Evolutionary conservation across 441 rosid genomes (phyloP).

Genomic region (Erodium moschatum): DNA sequence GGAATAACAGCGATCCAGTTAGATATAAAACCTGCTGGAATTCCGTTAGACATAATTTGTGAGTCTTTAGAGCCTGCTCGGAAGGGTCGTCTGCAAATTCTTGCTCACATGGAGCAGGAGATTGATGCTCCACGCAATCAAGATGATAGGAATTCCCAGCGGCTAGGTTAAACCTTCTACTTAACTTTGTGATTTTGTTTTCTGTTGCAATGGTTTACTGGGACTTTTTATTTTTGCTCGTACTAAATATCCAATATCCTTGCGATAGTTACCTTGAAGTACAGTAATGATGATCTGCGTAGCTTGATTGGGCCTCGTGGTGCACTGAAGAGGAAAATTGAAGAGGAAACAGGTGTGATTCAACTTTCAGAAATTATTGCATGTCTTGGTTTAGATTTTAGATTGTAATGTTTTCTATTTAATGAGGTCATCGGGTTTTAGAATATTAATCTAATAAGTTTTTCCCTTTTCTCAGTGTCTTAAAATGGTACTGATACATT

Average conservation of each 20-base stretch:
- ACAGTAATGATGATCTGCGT: constrained; percentile 75
- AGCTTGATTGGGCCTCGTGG: constrained; percentile 83
- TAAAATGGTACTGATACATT: too few relatives aligned
- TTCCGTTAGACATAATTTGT: constrained; percentile 83
- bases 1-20: constrained; percentile 89
- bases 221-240: constrained; percentile 11
- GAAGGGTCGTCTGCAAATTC: constrained; percentile 86
- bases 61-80: constrained; percentile 76
- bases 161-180: constrained; percentile 45
- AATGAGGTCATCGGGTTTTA: too few relatives aligned
- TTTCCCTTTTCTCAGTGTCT: too few relatives aligned
- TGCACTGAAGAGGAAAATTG: constrained; percentile 66
- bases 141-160: constrained; percentile 51
- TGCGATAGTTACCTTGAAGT: constrained; percentile 62
- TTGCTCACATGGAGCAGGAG: constrained; percentile 73
- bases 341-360: constrained; percentile 78
- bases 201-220: background rate
- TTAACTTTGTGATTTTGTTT: constrained; percentile 17
- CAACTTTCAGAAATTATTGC: constrained; percentile 18
- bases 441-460: too few relatives aligned
- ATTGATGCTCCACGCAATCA: constrained; percentile 61
- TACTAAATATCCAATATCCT: constrained; percentile 22
- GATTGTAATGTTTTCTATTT: background rate
- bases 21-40: constrained; percentile 98
- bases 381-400: background rate